phyloP scores from a whole-genome alignment of 2,329 filamentous ascomycete genomes.

The Fusarium continuum region DNA sequence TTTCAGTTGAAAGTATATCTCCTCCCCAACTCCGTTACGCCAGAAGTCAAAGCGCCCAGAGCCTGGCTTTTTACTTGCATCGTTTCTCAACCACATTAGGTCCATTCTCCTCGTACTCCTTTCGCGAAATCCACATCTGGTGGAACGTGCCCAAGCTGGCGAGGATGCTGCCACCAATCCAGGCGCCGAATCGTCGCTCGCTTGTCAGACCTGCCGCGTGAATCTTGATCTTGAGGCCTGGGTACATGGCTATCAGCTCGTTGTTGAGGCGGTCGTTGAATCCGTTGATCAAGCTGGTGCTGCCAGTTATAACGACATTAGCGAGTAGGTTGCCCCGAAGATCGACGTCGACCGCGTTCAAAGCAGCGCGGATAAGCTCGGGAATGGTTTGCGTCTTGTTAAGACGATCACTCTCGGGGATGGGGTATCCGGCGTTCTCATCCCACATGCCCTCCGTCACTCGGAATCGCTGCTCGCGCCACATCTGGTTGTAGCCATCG shows the following conservation, averaged over 20 bases:
- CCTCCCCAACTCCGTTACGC: constrained; percentile 50
- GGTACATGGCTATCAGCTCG: constrained; percentile 83
- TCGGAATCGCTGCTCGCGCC: constrained; percentile 86
- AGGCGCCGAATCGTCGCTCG: constrained; percentile 90
- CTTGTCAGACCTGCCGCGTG: constrained; percentile 86
- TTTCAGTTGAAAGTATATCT: constrained; percentile 40
- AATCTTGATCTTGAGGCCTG: constrained; percentile 86
- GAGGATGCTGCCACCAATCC: constrained; percentile 96
- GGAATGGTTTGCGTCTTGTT: constrained; percentile 83
- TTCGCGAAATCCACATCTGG: constrained; percentile 98
- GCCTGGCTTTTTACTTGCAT: constrained; percentile 73
- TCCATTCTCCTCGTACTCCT: constrained; percentile 98
- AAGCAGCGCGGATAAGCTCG: constrained; percentile 78
- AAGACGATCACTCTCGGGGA: constrained; percentile 56
- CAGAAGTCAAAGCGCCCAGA: constrained; percentile 34
- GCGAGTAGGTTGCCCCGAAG: constrained; percentile 82
- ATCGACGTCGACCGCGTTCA: constrained; percentile 88
- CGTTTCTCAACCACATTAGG: constrained; percentile 91
- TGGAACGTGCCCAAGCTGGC: constrained; percentile 97
- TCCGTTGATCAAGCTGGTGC: constrained; percentile 85
- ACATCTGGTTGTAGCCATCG: constrained; percentile 95
- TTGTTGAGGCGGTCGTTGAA: constrained; percentile 90
- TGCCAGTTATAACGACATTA: constrained; percentile 94
- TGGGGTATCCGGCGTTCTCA: constrained; percentile 74
- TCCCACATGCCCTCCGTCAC: constrained; percentile 93